These are phyloP conservation scores for Cutaneotrichosporon sp. DNA, from an alignment of 1,284 basidiomycete genomes.

Conservation along the genomic window DNA sequence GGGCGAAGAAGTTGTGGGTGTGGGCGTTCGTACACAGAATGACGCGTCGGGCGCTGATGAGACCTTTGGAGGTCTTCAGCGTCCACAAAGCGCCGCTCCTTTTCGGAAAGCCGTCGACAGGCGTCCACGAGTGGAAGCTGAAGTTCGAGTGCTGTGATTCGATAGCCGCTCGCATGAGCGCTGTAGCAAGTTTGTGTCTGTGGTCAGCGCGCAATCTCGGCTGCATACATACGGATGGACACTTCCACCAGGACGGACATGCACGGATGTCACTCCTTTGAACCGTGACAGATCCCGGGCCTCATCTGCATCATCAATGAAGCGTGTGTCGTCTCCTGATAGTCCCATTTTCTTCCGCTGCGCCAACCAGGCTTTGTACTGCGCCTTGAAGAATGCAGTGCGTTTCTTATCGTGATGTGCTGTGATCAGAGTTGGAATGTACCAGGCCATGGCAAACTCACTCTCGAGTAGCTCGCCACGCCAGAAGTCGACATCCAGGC, in stretches of 20 bases:
- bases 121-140: constrained; percentile 26
- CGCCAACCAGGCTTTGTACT: constrained; percentile 19
- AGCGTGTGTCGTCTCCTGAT: constrained; percentile 17
- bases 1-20: constrained; percentile 25
- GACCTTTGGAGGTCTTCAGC: constrained; percentile 19
- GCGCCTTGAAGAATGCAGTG: constrained; percentile 10
- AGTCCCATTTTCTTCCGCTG: constrained; percentile 19
- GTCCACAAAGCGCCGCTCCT: constrained; percentile 7
- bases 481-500: constrained; percentile 30
- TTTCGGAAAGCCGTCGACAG: constrained; percentile 13
- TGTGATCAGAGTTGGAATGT: constrained; percentile 3
- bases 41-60: constrained; percentile 20
- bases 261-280: constrained; percentile 19
- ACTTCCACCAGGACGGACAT: constrained; percentile 21
- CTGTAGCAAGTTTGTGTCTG: constrained; percentile 31
- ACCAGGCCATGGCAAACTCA: constrained; percentile 9
- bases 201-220: background rate
- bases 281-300: constrained; percentile 25
- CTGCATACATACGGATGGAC: constrained; percentile 23
- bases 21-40: constrained; percentile 34
- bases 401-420: constrained; percentile 18
- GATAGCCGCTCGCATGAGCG: constrained; percentile 22
- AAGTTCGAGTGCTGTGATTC: constrained; percentile 12
- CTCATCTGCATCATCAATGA: constrained; percentile 26
- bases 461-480: constrained; percentile 25